Evolutionary conservation across 352 stramenopile species (phyloP).

Genomic region (Globisporangium nagaii): DNA sequence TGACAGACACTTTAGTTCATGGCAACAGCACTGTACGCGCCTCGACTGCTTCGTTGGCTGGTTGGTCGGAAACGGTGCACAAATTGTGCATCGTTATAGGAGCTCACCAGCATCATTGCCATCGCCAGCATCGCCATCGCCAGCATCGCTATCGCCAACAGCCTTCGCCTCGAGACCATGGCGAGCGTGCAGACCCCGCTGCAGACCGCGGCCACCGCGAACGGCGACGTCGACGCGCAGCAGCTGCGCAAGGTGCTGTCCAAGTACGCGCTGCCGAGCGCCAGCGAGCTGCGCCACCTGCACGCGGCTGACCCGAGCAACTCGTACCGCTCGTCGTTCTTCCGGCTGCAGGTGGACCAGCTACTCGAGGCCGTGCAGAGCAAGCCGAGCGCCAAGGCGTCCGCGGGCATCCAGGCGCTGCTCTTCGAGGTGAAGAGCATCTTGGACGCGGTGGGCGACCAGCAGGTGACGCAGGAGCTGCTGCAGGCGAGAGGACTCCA

Average conservation of each 20-base stretch:
- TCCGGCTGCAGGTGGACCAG: conserved; percentile 84
- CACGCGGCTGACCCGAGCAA: conserved; percentile 70
- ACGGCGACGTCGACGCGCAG: conserved; percentile 28
- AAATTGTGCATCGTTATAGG: too few relatives aligned
- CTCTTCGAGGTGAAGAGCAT: conserved; percentile 82
- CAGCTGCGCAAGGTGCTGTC: conserved; percentile 71
- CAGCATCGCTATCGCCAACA: neutral
- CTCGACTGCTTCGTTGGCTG: too few relatives aligned
- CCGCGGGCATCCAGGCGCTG: conserved; percentile 49
- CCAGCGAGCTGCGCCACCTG: conserved; percentile 74
- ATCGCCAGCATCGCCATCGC: neutral
- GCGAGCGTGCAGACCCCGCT: conserved; percentile 8
- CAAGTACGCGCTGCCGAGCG: conserved; percentile 88
- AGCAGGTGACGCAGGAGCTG: conserved; percentile 73
- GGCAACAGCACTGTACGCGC: too few relatives aligned
- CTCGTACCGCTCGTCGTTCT: conserved; percentile 77
- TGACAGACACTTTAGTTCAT: neutral
- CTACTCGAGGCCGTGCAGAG: conserved; percentile 68
- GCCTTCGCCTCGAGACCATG: neutral
- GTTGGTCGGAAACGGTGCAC: conserved; percentile 13
- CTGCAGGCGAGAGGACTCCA: conserved; percentile 49
- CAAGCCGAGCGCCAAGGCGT: conserved; percentile 40
- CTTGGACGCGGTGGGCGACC: conserved; percentile 47
- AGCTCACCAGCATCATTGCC: neutral
- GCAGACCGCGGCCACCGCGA: neutral